A percentile compares a stretch with the other conserved stretches of the same genome.
Evolutionary conservation across 306 rosid species (phyloP).

Genomic region (Leucaena leucocephala): DNA sequence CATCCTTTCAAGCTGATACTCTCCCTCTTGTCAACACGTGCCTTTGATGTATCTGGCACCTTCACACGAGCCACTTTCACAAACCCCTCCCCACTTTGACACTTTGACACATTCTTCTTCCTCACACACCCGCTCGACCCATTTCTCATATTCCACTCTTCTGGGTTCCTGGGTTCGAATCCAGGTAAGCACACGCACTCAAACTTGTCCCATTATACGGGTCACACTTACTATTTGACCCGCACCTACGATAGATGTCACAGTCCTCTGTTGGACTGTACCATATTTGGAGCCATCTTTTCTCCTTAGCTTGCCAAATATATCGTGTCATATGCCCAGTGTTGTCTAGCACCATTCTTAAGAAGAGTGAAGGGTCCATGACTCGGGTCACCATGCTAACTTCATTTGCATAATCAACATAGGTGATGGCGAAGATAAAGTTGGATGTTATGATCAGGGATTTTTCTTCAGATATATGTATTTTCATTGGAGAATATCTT

Average conservation of each 20-base stretch:
- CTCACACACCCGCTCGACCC: conserved; percentile 62
- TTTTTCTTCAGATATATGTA: too few species aligned
- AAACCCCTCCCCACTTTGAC: neutral
- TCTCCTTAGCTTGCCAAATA: neutral
- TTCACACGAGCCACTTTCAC: conserved; percentile 47
- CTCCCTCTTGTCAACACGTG: neutral
- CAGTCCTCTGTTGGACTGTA: conserved; percentile 47
- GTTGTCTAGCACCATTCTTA: neutral
- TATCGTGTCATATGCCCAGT: neutral
- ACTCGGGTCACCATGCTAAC: neutral
- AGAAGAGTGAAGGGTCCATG: neutral
- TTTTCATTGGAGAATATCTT: too few species aligned
- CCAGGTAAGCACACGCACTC: conserved; percentile 38
- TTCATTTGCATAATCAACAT: conserved; percentile 2
- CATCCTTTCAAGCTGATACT: neutral
- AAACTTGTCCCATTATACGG: conserved; percentile 37
- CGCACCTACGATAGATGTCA: conserved; percentile 27
- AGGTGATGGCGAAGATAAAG: conserved; percentile 20
- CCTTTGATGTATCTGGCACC: conserved; percentile 33
- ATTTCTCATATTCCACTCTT: conserved; percentile 62
- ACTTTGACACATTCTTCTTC: neutral
- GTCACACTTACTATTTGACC: too few species aligned
- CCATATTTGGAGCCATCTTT: conserved; percentile 13
- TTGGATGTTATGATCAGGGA: too few species aligned
- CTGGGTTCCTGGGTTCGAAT: conserved; percentile 35